A percentile compares a stretch with the other conserved stretches of the same genome.
Evolutionary conservation across 2,329 filamentous ascomycete species (phyloP).

Genomic region (Pseudogymnoascus sp.): DNA sequence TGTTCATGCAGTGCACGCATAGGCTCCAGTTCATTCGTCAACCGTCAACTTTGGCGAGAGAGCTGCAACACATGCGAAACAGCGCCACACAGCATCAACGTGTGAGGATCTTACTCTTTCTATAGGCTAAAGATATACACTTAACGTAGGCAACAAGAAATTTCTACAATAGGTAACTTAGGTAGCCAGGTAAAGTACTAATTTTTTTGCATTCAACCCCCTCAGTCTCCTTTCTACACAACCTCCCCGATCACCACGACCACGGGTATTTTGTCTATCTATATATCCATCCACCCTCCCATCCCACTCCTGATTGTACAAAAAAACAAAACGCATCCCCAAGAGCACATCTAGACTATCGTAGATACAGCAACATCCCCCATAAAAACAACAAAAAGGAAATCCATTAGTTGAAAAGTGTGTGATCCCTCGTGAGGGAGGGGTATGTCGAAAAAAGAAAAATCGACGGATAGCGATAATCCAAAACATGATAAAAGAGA

Average conservation of each 20-base stretch:
- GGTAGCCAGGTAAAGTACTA: neutral
- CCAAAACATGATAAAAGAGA: neutral
- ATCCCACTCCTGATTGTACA: conserved; percentile 6
- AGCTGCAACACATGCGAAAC: neutral
- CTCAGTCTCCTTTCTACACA: neutral
- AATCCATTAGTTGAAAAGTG: conserved; percentile 3
- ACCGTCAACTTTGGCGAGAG: neutral
- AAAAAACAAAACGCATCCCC: neutral
- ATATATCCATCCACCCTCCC: neutral
- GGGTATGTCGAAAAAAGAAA: neutral
- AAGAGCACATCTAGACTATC: neutral
- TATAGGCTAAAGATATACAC: neutral
- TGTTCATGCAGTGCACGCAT: neutral
- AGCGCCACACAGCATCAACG: neutral
- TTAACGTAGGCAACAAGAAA: neutral
- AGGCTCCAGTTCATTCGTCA: neutral
- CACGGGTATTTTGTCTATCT: conserved; percentile 10
- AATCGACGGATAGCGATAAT: neutral
- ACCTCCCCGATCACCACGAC: neutral
- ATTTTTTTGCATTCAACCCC: neutral
- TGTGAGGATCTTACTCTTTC: neutral
- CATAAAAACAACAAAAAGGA: neutral
- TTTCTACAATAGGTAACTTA: neutral
- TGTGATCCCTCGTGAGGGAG: neutral
- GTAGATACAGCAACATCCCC: neutral